Conservation (phyloP, 208 protist species). For the Crithidia expoeki region DNA sequence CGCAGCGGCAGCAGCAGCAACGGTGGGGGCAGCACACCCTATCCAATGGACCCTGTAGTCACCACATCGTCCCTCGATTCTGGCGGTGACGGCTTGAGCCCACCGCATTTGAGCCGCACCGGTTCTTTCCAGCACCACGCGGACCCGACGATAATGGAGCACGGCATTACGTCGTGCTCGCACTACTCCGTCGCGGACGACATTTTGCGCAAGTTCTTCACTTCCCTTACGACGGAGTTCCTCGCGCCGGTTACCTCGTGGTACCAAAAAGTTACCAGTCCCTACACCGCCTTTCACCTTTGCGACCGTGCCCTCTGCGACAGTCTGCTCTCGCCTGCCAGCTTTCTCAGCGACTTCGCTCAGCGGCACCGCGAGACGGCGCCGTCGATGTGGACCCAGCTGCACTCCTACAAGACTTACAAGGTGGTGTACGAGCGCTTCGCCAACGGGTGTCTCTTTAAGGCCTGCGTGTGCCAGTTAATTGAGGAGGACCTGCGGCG, state of each 20-base stretch:
- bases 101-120: background rate
- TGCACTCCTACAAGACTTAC: constrained; percentile 76
- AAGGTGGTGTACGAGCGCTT: constrained; percentile 84
- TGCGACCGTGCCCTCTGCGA: constrained; percentile 57
- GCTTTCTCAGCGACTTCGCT: constrained; percentile 72
- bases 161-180: constrained; percentile 41
- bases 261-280: constrained; percentile 50
- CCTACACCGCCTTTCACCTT: constrained; percentile 63
- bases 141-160: constrained; percentile 12
- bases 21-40: background rate
- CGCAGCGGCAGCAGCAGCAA: background rate
- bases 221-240: constrained; percentile 86
- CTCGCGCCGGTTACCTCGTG: constrained; percentile 71
- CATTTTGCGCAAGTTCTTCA: constrained; percentile 85
- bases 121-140: background rate
- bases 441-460: constrained; percentile 69
- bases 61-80: background rate
- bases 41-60: background rate
- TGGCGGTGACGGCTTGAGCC: background rate
- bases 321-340: constrained; percentile 45
- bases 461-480: constrained; percentile 55
- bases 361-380: constrained; percentile 60
- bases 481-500: constrained; percentile 59
- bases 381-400: constrained; percentile 54
- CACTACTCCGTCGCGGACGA: constrained; percentile 82